Percentiles rank a stretch among this genome's conserved stretches.
phyloP scores from a whole-genome alignment of 176 grass and related monocot genomes.

The Musa itinerans region DNA sequence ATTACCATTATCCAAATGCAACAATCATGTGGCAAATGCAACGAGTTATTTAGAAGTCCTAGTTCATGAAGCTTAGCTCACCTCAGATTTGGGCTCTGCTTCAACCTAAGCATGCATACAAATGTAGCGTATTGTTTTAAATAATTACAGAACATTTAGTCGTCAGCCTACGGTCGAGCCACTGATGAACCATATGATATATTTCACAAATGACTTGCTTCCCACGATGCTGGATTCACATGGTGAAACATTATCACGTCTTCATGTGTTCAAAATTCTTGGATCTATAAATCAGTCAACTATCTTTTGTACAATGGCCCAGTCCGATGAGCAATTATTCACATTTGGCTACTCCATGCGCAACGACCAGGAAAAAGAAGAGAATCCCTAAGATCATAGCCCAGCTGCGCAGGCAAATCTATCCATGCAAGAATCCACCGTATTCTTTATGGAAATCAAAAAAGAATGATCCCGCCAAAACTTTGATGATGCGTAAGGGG shows the following conservation, averaged over 20 bases:
- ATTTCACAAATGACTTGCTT: background rate
- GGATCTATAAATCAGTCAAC: slow-evolving; percentile 3
- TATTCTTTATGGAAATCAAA: no score
- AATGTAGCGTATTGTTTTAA: no score
- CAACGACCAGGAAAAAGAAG: background rate
- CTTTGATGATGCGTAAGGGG: background rate
- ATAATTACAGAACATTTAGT: no score
- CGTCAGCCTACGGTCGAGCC: no score
- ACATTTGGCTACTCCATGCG: background rate
- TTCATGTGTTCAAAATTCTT: background rate
- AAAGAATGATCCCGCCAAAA: background rate
- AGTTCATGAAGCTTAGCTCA: no score
- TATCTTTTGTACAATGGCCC: background rate
- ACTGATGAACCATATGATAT: background rate
- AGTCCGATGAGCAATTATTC: background rate
- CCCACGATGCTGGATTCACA: no score
- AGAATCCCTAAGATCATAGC: background rate
- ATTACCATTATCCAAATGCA: no score
- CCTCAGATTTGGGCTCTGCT: no score
- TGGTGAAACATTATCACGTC: no score
- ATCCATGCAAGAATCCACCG: background rate
- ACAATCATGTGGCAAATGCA: no score
- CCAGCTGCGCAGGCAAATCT: background rate
- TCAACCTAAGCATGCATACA: no score
- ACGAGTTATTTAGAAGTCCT: no score